phyloP scores from a whole-genome alignment of 2,329 filamentous ascomycete species.

The Tolypocladium ovalisporum region DNA sequence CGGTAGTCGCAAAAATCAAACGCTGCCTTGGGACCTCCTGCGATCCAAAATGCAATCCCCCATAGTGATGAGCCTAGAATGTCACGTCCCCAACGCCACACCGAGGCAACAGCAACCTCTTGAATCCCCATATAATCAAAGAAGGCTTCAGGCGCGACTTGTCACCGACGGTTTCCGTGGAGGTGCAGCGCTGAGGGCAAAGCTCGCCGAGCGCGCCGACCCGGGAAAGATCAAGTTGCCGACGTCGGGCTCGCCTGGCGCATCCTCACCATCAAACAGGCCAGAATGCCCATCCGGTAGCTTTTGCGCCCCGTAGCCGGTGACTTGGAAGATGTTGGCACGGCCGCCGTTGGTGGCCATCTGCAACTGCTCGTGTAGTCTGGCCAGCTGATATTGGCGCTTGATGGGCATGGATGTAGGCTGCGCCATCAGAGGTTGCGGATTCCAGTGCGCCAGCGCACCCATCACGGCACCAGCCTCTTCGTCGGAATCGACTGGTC shows the following conservation, averaged over 20 bases:
- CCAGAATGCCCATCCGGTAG: slow-evolving; percentile 38
- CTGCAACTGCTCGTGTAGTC: slow-evolving; percentile 54
- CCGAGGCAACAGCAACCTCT: background rate
- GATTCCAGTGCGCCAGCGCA: slow-evolving; percentile 63
- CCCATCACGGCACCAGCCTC: slow-evolving; percentile 85
- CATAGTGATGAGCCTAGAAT: background rate
- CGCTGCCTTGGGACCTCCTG: background rate
- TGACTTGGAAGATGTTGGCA: slow-evolving; percentile 53
- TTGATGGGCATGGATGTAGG: slow-evolving; percentile 50
- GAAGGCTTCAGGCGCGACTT: slow-evolving; percentile 28
- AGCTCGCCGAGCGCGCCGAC: slow-evolving; percentile 32
- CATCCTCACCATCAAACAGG: slow-evolving; percentile 39
- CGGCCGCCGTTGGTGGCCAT: slow-evolving; percentile 56
- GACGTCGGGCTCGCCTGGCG: slow-evolving; percentile 45
- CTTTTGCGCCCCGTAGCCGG: slow-evolving; percentile 44
- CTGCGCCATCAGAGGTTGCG: slow-evolving; percentile 65
- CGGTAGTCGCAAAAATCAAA: background rate
- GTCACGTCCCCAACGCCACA: background rate
- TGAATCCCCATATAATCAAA: background rate
- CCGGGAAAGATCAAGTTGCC: slow-evolving; percentile 25
- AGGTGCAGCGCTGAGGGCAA: slow-evolving; percentile 28
- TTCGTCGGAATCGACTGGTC: slow-evolving; percentile 86
- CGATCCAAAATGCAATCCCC: background rate
- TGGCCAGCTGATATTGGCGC: slow-evolving; percentile 50
- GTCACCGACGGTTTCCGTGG: slow-evolving; percentile 36